These are phyloP conservation scores for Scutellaria baicalensis DNA, from an alignment of 257 asterid genomes.

Conservation along the genomic window DNA sequence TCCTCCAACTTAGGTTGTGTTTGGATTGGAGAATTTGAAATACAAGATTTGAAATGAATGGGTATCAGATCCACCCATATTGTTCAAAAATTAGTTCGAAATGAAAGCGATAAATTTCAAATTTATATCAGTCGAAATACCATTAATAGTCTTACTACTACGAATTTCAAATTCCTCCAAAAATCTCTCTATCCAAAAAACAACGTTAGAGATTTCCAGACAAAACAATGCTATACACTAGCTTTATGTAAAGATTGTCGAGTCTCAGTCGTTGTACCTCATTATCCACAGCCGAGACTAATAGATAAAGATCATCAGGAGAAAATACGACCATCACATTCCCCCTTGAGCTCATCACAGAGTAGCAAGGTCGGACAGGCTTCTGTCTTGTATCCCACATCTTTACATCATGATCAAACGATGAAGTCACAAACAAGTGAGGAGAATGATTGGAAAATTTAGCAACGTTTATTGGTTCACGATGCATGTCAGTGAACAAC, in stretches of 20 bases:
- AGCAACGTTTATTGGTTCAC: conserved; percentile 73
- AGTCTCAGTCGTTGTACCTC: conserved; percentile 40
- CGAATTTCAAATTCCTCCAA: no score
- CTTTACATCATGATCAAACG: conserved; percentile 71
- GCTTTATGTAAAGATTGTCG: not conserved
- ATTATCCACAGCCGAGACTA: conserved; percentile 81
- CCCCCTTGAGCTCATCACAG: conserved; percentile 63
- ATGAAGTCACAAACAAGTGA: conserved; percentile 60
- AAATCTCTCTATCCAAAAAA: no score
- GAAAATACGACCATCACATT: conserved; percentile 90
- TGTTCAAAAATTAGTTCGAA: not conserved
- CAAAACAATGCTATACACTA: no score
- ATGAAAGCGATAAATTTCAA: not conserved
- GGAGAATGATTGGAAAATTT: conserved; percentile 75
- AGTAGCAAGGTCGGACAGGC: conserved; percentile 53
- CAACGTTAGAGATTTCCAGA: no score
- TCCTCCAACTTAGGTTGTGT: no score
- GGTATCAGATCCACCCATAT: no score
- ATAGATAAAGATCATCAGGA: conserved; percentile 73
- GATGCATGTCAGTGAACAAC: conserved; percentile 56
- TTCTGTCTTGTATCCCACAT: conserved; percentile 84
- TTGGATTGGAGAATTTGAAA: no score
- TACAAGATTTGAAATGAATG: no score
- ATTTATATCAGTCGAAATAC: no score
- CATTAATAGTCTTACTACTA: no score